phyloP scores from a whole-genome alignment of 495 filamentous ascomycete genomes.

The Haplographium delicatum region DNA sequence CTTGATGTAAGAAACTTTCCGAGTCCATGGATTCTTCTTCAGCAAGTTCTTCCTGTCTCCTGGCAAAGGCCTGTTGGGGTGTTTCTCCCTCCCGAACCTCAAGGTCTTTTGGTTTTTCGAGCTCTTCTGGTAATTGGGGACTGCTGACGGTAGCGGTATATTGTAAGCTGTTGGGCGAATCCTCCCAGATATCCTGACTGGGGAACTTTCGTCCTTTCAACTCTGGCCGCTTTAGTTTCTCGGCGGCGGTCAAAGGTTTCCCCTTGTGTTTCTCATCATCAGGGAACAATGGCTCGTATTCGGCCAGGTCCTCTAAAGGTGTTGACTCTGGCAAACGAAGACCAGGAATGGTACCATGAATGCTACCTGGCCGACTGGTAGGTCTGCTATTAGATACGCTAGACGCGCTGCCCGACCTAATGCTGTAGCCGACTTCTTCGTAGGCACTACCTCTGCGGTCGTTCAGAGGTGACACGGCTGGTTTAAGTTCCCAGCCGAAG shows the following conservation, averaged over 20 bases:
- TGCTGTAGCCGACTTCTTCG: conserved; percentile 36
- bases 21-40: conserved; percentile 39
- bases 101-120: conserved; percentile 45
- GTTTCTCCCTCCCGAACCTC: conserved; percentile 41
- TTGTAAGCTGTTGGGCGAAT: conserved; percentile 82
- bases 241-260: conserved; percentile 49
- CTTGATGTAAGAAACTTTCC: conserved; percentile 38
- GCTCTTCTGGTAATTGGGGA: conserved; percentile 58
- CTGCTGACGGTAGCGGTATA: conserved; percentile 80
- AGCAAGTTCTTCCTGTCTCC: conserved; percentile 49
- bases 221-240: conserved; percentile 60
- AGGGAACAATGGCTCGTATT: conserved; percentile 92
- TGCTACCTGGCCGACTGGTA: conserved; percentile 64
- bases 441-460: conserved; percentile 54
- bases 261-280: conserved; percentile 67
- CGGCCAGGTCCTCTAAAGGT: conserved; percentile 82
- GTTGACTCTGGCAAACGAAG: conserved; percentile 37
- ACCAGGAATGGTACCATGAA: conserved; percentile 40
- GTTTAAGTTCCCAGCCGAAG: conserved; percentile 44
- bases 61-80: conserved; percentile 47
- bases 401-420: conserved; percentile 25
- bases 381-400: conserved; percentile 61
- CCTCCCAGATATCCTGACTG: conserved; percentile 94
- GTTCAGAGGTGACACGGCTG: conserved; percentile 65
- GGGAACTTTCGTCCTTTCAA: conserved; percentile 73